Evolutionary conservation across 106 monocot genomes (phyloP).

Genomic region (Dactylorhiza incarnata): DNA sequence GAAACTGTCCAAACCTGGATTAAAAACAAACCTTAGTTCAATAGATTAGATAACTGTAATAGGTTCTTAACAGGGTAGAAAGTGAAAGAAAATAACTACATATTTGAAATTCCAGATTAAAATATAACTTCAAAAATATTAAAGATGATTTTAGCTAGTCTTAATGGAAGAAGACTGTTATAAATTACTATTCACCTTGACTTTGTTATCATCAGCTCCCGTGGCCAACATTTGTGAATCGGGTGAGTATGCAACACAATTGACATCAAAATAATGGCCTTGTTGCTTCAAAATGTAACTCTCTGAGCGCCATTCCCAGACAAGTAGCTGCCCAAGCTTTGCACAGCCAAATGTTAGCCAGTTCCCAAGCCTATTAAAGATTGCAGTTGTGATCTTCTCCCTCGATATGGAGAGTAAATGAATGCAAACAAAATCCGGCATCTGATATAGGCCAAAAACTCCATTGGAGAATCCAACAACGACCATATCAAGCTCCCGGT

Average conservation of each 20-base stretch:
- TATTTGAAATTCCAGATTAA: background rate
- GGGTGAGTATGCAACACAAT: slow-evolving; percentile 79
- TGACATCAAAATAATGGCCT: slow-evolving; percentile 98
- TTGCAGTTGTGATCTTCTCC: slow-evolving; percentile 88
- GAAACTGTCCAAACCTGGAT: slow-evolving; percentile 94
- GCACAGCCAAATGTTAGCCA: slow-evolving; percentile 97
- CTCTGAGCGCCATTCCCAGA: slow-evolving; percentile 99
- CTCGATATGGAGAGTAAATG: slow-evolving; percentile 84
- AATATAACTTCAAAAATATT: background rate
- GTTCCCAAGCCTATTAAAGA: slow-evolving; percentile 77
- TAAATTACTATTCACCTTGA: slow-evolving; percentile 54
- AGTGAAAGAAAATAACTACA: background rate
- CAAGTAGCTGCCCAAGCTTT: slow-evolving; percentile 91
- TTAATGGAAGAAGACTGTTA: background rate
- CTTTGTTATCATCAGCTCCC: slow-evolving; percentile 97
- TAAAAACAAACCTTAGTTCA: background rate
- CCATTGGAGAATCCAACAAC: slow-evolving; percentile 94
- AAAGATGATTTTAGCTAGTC: background rate
- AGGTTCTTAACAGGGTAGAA: background rate
- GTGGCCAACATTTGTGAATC: slow-evolving; percentile 96
- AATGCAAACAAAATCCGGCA: slow-evolving; percentile 96
- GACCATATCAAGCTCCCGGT: slow-evolving; percentile 85
- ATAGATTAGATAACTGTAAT: background rate
- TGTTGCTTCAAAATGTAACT: slow-evolving; percentile 97
- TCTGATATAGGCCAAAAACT: slow-evolving; percentile 95